phyloP scores from a whole-genome alignment of 2,329 filamentous ascomycete genomes.

The Aureobasidium namibiae region DNA sequence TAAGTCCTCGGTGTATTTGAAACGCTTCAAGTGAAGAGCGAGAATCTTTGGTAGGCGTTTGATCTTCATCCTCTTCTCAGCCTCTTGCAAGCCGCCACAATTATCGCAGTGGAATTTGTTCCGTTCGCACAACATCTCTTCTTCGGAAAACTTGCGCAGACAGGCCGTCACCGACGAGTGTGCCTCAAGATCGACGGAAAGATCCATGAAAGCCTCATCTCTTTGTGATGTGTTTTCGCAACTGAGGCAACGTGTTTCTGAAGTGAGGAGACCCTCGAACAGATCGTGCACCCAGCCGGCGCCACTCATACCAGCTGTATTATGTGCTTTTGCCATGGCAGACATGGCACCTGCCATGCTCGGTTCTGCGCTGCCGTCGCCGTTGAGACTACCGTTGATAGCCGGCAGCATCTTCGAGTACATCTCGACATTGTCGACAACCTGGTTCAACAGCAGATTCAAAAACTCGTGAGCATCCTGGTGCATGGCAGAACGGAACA shows the following conservation, averaged over 20 bases:
- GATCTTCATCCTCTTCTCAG: constrained; percentile 98
- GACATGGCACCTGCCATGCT: constrained; percentile 14
- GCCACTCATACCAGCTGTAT: constrained; percentile 24
- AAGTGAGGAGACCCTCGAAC: constrained; percentile 89
- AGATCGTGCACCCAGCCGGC: constrained; percentile 88
- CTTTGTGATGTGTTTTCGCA: constrained; percentile 93
- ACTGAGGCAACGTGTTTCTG: constrained; percentile 91
- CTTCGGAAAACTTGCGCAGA: constrained; percentile 88
- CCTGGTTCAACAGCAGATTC: constrained; percentile 88
- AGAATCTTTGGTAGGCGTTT: constrained; percentile 87
- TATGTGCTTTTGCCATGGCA: constrained; percentile 16
- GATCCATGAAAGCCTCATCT: constrained; percentile 90
- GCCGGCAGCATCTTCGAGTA: constrained; percentile 56
- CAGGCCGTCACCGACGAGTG: constrained; percentile 96
- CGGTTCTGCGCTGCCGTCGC: constrained; percentile 17
- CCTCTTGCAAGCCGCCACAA: constrained; percentile 91
- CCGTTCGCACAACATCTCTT: constrained; percentile 95
- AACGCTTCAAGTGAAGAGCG: constrained; percentile 87
- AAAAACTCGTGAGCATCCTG: constrained; percentile 98
- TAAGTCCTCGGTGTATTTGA: constrained; percentile 96
- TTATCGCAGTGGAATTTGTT: constrained; percentile 99
- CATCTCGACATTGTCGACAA: constrained; percentile 89
- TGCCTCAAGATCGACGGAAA: constrained; percentile 92
- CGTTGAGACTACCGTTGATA: constrained; percentile 20
- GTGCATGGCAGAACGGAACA: constrained; percentile 95